Evolutionary conservation across 2,329 filamentous ascomycete genomes (phyloP).

Genomic region (Piedraia hortae): DNA sequence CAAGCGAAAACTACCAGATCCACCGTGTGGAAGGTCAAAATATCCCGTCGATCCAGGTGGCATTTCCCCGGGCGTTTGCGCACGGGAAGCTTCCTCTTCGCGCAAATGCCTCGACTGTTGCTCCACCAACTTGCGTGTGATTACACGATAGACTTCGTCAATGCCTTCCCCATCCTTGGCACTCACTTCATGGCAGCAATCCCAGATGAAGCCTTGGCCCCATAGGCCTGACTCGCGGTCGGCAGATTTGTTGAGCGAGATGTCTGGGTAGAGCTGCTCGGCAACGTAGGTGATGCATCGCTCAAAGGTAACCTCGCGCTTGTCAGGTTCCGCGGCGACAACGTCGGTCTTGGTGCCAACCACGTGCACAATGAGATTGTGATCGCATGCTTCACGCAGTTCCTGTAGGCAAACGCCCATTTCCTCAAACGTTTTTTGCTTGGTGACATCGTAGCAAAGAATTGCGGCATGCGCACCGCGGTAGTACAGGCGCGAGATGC

Average conservation of each 20-base stretch:
- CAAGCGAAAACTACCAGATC: constrained; percentile 31
- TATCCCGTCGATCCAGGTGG: constrained; percentile 15
- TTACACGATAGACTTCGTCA: constrained; percentile 81
- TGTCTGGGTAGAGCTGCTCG: constrained; percentile 54
- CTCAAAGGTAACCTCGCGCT: constrained; percentile 73
- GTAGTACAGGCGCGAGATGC: constrained; percentile 88
- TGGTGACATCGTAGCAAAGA: constrained; percentile 82
- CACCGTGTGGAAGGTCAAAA: constrained; percentile 21
- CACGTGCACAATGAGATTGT: constrained; percentile 65
- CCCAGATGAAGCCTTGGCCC: constrained; percentile 70
- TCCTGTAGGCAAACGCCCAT: constrained; percentile 83
- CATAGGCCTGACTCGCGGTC: constrained; percentile 46
- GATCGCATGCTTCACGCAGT: constrained; percentile 14
- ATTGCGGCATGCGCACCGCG: constrained; percentile 83
- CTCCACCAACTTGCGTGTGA: constrained; percentile 62
- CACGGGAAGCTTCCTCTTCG: constrained; percentile 13
- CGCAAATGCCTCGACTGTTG: constrained; percentile 31
- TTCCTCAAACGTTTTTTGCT: constrained; percentile 58
- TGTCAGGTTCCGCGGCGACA: constrained; percentile 53
- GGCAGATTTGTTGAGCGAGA: constrained; percentile 12
- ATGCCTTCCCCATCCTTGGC: constrained; percentile 87
- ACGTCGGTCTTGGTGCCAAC: constrained; percentile 86
- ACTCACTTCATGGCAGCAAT: constrained; percentile 89
- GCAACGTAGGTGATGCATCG: constrained; percentile 87
- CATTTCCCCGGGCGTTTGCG: constrained; percentile 19